Base-by-base conservation (phyloP, 2,329 filamentous ascomycete species). In the Fusarium marasasianum region DNA sequence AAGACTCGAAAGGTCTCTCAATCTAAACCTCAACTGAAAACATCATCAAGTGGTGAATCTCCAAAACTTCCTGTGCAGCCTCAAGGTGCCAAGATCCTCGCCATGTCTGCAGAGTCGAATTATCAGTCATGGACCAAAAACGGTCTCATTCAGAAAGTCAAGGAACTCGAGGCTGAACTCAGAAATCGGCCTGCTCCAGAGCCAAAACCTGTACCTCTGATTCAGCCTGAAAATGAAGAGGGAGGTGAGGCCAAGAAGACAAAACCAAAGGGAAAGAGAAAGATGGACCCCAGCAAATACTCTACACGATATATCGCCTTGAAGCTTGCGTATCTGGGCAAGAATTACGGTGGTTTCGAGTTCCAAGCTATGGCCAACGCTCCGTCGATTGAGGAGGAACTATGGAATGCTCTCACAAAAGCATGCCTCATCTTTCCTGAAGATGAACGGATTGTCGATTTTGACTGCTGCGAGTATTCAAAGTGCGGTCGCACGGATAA, bases 401-500 rank as follows among this genome's bases (percentile, higher is more conserved):
- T 99, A 55, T 99, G 95, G 94, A 95, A 95, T 83, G 96, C 95
- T 2, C 84, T 99, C 74, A 91, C 92, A 63, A 96, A 93, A 82
- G 90, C 93, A 10, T 90, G 93, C 60, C 86, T 99, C 70, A 97
- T 99, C 67, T 92, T 93, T 71, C 93, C 94, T 22, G 84, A 88
- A 66, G 86, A 87, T 75, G 86, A 86, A 24, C 86, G 90, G 15
- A 84, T 88, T 60, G 86, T 98, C 33, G 92, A 94, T 81, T 98
- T 94, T 88, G 91, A 93, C 40, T 91, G 92, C 13, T 95, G 91
- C 82, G 93, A 97, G 70, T 99, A 98, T 82, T 95, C 93, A 41
- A 99, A 99, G 82, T 98, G 96, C 79, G 96, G 96, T 5, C 88
- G 96, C 72, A 99, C 96, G 24, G 96, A 99, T 81, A 88, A 91